These are phyloP conservation scores for Leccinum variabile DNA, from an alignment of 1,284 basidiomycete species.

Conservation along the genomic window DNA sequence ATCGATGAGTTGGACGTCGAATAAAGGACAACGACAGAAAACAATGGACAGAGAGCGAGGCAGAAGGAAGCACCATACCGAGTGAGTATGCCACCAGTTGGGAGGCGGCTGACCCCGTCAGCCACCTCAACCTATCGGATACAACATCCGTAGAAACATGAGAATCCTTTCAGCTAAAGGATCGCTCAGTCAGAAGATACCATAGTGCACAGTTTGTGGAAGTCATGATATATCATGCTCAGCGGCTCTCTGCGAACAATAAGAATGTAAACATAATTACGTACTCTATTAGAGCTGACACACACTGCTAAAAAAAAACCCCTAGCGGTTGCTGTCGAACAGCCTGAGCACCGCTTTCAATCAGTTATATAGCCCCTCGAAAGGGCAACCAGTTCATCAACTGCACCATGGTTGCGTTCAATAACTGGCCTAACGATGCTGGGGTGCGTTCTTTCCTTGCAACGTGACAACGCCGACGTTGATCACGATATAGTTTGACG, in stretches of 20 bases:
- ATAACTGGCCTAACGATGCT: constrained; percentile 33
- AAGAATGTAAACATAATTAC: too few relatives aligned
- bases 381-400: background rate
- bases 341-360: background rate
- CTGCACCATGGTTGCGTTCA: constrained; percentile 25
- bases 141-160: background rate
- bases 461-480: background rate
- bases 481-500: constrained; percentile 29
- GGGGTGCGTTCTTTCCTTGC: constrained; percentile 20
- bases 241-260: too few relatives aligned
- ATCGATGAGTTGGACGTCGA: constrained; percentile 15
- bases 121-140: background rate
- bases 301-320: too few relatives aligned
- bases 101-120: constrained; percentile 29
- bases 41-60: constrained; percentile 9
- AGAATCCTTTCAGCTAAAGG: too few relatives aligned
- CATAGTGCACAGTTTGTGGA: too few relatives aligned
- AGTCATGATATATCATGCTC: too few relatives aligned
- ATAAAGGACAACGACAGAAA: constrained; percentile 10
- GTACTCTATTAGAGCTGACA: too few relatives aligned
- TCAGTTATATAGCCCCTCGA: background rate
- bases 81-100: background rate
- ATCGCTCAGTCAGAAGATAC: too few relatives aligned
- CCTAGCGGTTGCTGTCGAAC: too few relatives aligned
- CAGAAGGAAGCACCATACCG: constrained; percentile 18